phyloP scores from a whole-genome alignment of 176 grass and related monocot species.

The Carex pumila region DNA sequence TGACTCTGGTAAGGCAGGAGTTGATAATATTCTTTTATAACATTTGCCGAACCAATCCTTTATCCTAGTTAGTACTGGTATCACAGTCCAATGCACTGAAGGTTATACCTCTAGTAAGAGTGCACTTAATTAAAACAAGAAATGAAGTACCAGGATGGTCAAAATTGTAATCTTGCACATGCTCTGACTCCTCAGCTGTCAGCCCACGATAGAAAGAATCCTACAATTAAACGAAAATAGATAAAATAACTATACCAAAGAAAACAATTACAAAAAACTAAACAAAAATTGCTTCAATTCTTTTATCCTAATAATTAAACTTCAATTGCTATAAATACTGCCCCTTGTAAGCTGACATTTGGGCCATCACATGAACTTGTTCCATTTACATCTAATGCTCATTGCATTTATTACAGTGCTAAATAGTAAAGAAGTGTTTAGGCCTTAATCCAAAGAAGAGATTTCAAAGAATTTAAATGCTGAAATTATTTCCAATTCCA shows the following conservation, averaged over 20 bases:
- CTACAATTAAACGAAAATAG: constrained; percentile 29
- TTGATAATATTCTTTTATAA: neutral
- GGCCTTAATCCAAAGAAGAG: neutral
- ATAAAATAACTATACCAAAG: neutral
- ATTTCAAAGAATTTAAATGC: neutral
- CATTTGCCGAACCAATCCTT: neutral
- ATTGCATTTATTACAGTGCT: neutral
- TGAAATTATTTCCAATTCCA: neutral
- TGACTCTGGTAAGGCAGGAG: neutral
- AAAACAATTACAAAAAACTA: neutral
- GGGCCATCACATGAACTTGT: neutral
- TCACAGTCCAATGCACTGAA: neutral
- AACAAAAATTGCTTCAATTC: neutral
- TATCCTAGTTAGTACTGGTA: neutral
- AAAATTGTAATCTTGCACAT: constrained; percentile 92
- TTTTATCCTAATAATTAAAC: neutral
- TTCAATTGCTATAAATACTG: neutral
- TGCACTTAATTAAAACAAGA: constrained; percentile 15
- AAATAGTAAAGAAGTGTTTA: neutral
- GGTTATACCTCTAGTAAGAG: constrained; percentile 5
- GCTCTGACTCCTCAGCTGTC: constrained; percentile 75
- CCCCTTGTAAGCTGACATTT: neutral
- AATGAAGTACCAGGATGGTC: constrained; percentile 83
- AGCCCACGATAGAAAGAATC: constrained; percentile 98
- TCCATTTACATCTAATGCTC: neutral